These are phyloP conservation scores for Lindgomyces ingoldianus DNA, from an alignment of 495 filamentous ascomycete genomes.

Conservation along the genomic window DNA sequence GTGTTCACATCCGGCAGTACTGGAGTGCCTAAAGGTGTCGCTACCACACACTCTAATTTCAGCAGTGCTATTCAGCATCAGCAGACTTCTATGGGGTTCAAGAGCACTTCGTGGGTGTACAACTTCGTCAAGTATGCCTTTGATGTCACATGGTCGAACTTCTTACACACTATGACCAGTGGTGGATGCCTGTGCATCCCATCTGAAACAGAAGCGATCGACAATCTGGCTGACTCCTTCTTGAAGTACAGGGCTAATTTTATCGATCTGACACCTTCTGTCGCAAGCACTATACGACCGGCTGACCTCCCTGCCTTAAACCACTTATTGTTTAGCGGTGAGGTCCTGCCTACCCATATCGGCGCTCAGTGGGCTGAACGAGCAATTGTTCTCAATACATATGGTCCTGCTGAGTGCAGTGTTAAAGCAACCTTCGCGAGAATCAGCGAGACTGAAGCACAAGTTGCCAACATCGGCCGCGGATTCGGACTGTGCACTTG, in stretches of 20 bases:
- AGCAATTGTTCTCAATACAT: constrained; percentile 50
- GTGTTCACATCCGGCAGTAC: constrained; percentile 27
- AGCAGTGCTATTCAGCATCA: constrained; percentile 28
- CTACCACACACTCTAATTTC: background rate
- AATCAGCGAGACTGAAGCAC: background rate
- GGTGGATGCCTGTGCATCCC: background rate
- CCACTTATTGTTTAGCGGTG: constrained; percentile 45
- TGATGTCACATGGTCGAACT: background rate
- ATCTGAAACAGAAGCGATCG: background rate
- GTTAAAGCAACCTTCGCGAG: background rate
- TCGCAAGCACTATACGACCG: background rate
- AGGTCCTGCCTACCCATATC: constrained; percentile 45
- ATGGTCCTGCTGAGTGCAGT: constrained; percentile 50
- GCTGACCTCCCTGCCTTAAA: constrained; percentile 9
- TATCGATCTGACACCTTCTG: constrained; percentile 2
- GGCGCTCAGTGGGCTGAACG: constrained; percentile 44
- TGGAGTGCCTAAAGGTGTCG: constrained; percentile 21
- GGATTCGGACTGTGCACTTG: constrained; percentile 35
- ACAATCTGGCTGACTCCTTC: background rate
- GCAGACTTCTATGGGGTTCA: constrained; percentile 34
- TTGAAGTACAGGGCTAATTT: background rate
- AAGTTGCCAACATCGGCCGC: constrained; percentile 19
- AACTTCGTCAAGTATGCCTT: background rate
- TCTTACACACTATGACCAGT: background rate
- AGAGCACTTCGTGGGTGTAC: background rate